Conservation (phyloP, 2,329 filamentous ascomycete species). For the Basipetospora chlamydospora region DNA sequence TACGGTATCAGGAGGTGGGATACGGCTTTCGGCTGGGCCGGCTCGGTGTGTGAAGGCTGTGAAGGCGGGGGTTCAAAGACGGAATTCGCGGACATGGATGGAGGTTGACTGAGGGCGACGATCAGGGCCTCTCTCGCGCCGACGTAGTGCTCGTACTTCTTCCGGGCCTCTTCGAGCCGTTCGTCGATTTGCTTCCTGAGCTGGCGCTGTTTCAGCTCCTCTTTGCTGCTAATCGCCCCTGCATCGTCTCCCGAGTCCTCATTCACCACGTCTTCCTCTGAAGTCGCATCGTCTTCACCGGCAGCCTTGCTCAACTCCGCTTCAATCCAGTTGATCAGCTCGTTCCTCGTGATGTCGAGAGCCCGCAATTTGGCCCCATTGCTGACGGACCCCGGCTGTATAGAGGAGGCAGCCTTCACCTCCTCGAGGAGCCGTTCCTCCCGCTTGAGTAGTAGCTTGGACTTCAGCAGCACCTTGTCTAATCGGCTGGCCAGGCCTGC, state of each 20-base stretch:
- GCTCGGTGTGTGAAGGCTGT: not conserved
- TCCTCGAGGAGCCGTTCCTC: conserved; percentile 41
- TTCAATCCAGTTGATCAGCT: conserved; percentile 53
- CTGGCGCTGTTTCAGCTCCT: conserved; percentile 9
- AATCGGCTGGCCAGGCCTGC: conserved; percentile 33
- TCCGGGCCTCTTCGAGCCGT: conserved; percentile 31
- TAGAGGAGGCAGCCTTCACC: conserved; percentile 23
- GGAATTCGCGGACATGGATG: conserved; percentile 5
- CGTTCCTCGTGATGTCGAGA: conserved; percentile 38
- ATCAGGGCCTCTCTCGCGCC: conserved; percentile 30
- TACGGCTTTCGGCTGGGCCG: conserved; percentile 6
- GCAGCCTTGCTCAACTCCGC: conserved; percentile 41
- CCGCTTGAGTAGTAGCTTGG: conserved; percentile 39
- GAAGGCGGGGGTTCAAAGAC: not conserved
- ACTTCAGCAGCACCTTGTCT: conserved; percentile 42
- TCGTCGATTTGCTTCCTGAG: conserved; percentile 19
- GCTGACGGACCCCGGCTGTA: conserved; percentile 12
- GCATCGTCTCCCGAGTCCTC: conserved; percentile 9
- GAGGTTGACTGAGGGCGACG: conserved; percentile 3
- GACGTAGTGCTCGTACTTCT: conserved; percentile 40
- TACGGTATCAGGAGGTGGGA: conserved; percentile 39
- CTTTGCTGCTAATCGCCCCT: conserved; percentile 6
- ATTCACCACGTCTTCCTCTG: conserved; percentile 12
- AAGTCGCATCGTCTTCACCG: conserved; percentile 18
- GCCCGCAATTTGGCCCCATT: conserved; percentile 31